Base-by-base conservation (phyloP, 2,329 filamentous ascomycete genomes). In the Xylariaceae sp. region DNA sequence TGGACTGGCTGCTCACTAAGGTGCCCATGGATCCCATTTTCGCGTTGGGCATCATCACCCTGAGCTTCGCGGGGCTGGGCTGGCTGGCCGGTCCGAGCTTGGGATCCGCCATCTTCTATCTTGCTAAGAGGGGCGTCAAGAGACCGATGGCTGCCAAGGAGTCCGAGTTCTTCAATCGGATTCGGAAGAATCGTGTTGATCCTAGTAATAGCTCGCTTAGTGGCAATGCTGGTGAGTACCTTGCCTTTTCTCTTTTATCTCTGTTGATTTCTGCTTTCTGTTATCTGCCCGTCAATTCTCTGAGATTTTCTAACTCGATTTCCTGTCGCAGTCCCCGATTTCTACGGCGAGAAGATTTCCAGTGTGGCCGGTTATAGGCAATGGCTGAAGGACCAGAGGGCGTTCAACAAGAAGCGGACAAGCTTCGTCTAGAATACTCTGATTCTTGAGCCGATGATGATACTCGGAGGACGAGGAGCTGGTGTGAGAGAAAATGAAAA, bases 261-360 rank as follows among this genome's bases (percentile, higher is more conserved):
- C 10, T 6, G 22, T 2, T n/a, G 11, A 27, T 10, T 6, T 11
- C 10, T 10, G 22, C 12, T 20, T 22, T 33, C 20, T 23, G 4
- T 20, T 21, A 11, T 23, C 11, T 34, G 17, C 7, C 14, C 25
- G 2, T 12, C 22, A 16, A 3, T 12, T 27, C 20, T 22, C 29
- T n/a, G 10, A n/a, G 22, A 6, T 3, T 17, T 12, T 16, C 21
- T 36, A 17, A 44, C 52, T 32, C 44, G 36, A 8, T 10, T 25
- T 3, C 17, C 23, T 16, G 11, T 6, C 37, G 3, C 42, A 77
- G 88, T 95, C 1, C 91, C 92, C 35, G 93, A 98, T 66, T 98
- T 95, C 70, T 98, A 98, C 62, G 93, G 93, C 59, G 93, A 98
- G 73, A 97, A 96, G 77, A 95, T 98, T 59, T 88, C 87, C 41